Conservation (phyloP, 2,329 filamentous ascomycete genomes). For the Paecilomyces fulvus region DNA sequence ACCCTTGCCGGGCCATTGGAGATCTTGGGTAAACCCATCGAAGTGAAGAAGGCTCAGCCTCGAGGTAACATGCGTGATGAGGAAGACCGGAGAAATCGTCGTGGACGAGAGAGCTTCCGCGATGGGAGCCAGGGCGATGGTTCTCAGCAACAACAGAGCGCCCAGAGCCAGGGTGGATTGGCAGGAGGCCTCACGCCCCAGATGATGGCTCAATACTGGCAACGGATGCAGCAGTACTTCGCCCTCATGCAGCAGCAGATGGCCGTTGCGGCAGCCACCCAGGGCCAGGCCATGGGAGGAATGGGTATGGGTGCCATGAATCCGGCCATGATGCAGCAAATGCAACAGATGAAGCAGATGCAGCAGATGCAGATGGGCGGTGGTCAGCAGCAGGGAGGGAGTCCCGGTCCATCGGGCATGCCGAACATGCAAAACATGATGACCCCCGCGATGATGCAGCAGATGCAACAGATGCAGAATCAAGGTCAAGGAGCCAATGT, state of each 20-base stretch:
- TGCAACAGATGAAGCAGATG: constrained; percentile 61
- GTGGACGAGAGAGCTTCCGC: constrained; percentile 32
- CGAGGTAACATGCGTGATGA: constrained; percentile 90
- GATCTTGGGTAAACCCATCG: constrained; percentile 92
- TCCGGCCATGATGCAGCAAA: constrained; percentile 64
- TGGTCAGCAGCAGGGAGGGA: constrained; percentile 24
- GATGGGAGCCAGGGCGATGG: constrained; percentile 29
- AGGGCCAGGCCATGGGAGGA: constrained; percentile 33
- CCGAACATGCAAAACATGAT: constrained; percentile 46
- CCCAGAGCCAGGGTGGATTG: constrained; percentile 32
- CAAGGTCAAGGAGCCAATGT: constrained; percentile 36
- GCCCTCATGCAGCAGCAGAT: constrained; percentile 90
- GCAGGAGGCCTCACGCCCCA: constrained; percentile 76
- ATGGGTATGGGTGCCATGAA: constrained; percentile 62
- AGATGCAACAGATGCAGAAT: constrained; percentile 51
- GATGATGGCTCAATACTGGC: constrained; percentile 97
- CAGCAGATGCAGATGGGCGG: constrained; percentile 58
- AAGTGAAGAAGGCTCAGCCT: constrained; percentile 96
- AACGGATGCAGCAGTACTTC: constrained; percentile 97
- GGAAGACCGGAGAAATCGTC: constrained; percentile 55
- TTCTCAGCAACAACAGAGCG: constrained; percentile 40
- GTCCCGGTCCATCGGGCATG: constrained; percentile 47
- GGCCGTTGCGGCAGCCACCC: constrained; percentile 43
- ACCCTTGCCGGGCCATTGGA: constrained; percentile 77
- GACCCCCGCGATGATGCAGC: constrained; percentile 68